Base-by-base conservation (phyloP, 768 basidiomycete species). In the Leucogyrophana mollusca region DNA sequence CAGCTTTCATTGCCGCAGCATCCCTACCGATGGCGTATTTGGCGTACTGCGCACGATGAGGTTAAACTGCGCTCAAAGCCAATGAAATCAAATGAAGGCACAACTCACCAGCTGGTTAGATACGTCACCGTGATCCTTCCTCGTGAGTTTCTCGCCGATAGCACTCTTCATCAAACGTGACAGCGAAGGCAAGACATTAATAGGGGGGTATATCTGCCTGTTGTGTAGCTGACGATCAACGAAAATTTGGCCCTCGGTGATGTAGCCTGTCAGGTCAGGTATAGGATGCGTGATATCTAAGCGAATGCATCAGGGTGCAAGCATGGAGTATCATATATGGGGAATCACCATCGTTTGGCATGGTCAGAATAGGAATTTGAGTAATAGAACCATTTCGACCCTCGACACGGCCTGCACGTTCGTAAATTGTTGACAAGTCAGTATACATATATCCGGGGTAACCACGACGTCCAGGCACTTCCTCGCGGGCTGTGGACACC, bases 91-190 rank as follows among this genome's bases (percentile, higher is more conserved):
- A 27, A 61, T 60, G 46, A 54, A 59, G 58, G 56, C 59, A 59
- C 61, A 16, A 72, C 90, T 46, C 57, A 91, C 93, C 75, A 96
- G 73, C 73, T 97, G 95, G 76, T 99, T 99, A 11, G 96, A 98
- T 27, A 99, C 96, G 70, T 99, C 96, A 60, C 94, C 90, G 66
- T 98, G 96, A 70, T 99, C 96, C 72, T 95, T 95, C 66, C 96
- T 79, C 48, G 96, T 98, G 62, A 98, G 75, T 70, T 90, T 83
- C 72, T 97, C 95, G 55, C 96, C 96, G 69, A 98, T 97, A 54
- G 96, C 96, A 58, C 89, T 92, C 85, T 99, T 99, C 96, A 99
- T 99, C 66, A 99, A 73, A 70, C 96, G 94, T 57, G 96, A 98
- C 62, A 99, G 78, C 53, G 96, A 98, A 51, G 96, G 96, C 38